These are phyloP conservation scores for Cordyceps cicadae DNA, from an alignment of 2,329 filamentous ascomycete genomes.

Conservation along the genomic window DNA sequence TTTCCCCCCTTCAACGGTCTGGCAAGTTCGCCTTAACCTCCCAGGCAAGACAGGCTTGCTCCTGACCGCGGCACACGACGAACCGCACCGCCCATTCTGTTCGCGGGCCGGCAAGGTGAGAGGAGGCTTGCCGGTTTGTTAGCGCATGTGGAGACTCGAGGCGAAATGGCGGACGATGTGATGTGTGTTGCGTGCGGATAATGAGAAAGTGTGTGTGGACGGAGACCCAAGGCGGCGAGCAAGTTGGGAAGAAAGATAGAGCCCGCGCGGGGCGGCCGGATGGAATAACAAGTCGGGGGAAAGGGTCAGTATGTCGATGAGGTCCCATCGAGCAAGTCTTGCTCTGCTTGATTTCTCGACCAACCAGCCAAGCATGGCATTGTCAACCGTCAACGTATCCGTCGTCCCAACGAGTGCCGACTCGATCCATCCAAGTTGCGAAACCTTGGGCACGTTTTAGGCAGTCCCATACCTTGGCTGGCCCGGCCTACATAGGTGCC, in stretches of 20 bases:
- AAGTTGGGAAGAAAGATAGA: not conserved
- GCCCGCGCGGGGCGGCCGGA: not conserved
- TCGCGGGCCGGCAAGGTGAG: not conserved
- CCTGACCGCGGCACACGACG: not conserved
- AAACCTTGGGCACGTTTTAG: constrained; percentile 11
- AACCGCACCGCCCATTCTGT: not conserved
- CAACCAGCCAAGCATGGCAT: not conserved
- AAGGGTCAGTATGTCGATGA: not conserved
- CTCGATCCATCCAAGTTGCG: constrained; percentile 7
- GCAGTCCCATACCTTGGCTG: constrained; percentile 6
- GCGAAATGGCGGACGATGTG: constrained; percentile 4
- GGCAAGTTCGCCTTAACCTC: not conserved
- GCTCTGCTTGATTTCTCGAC: not conserved
- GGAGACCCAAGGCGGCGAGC: not conserved
- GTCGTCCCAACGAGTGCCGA: not conserved
- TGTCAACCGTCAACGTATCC: not conserved
- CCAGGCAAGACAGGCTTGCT: not conserved
- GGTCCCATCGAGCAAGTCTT: not conserved
- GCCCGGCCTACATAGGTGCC: not conserved
- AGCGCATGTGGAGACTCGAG: constrained; percentile 7
- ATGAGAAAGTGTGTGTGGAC: not conserved
- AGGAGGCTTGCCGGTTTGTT: constrained; percentile 1
- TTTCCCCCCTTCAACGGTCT: not conserved
- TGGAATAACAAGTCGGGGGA: no score
- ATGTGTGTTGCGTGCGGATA: no score